Conservation (phyloP, 2,329 filamentous ascomycete species). For the Tolypocladium paradoxum region DNA sequence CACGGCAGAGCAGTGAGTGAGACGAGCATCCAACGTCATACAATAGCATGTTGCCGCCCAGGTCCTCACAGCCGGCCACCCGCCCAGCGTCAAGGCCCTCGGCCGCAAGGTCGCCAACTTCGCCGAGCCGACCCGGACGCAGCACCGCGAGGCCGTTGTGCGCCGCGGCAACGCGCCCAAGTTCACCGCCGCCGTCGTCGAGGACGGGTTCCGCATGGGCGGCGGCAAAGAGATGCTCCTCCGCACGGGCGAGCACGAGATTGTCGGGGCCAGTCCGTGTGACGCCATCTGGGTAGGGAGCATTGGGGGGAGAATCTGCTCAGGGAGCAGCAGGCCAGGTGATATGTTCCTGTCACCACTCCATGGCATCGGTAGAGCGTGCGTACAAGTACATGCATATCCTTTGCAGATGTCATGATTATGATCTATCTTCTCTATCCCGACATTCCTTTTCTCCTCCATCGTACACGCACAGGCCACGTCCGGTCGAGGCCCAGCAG, state of each 20-base stretch:
- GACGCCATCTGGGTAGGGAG: conserved; percentile 51
- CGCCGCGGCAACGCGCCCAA: conserved; percentile 47
- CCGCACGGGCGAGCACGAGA: conserved; percentile 44
- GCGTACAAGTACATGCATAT: background rate
- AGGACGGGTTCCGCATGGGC: conserved; percentile 15
- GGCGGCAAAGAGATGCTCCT: conserved; percentile 30
- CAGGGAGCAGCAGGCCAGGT: conserved; percentile 23
- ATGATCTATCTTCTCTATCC: conserved; percentile 9
- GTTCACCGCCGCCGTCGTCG: conserved; percentile 35
- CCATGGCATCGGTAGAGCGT: background rate
- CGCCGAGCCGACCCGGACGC: conserved; percentile 37
- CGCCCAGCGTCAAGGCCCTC: conserved; percentile 38
- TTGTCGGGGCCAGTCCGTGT: conserved; percentile 51
- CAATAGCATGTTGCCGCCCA: conserved; percentile 29
- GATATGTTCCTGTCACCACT: background rate
- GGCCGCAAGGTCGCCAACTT: conserved; percentile 46
- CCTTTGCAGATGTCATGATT: conserved; percentile 2
- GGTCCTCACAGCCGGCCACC: conserved; percentile 36
- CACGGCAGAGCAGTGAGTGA: conserved; percentile 41
- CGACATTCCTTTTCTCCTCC: conserved; percentile 5
- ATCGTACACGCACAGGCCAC: conserved; percentile 19
- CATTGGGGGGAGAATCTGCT: conserved; percentile 56
- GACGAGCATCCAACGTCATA: background rate
- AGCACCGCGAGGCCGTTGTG: conserved; percentile 42
- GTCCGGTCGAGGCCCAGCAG: conserved; percentile 14